Base-by-base conservation (phyloP, 1,284 basidiomycete genomes). In the Ustilago crameri region DNA sequence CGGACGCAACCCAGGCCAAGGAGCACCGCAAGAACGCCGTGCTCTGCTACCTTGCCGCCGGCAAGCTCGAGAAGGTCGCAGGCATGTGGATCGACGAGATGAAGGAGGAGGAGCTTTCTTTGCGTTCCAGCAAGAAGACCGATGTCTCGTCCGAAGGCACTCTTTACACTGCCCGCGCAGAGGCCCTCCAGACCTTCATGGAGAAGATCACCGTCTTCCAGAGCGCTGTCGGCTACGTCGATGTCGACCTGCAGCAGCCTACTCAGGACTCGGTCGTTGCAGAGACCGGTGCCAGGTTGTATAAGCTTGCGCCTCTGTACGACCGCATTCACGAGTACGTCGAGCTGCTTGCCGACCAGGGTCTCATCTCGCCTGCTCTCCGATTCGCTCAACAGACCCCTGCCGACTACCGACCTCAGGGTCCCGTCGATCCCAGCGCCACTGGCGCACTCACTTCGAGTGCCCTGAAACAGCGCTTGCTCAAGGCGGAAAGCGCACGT, bases 151-250 rank as follows among this genome's bases (percentile, higher is more conserved):
- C 58, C 40, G 50, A 65, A 23, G 75, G 76, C 17, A 77, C 57
- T 37, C 72, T 64, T 48, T 97, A 95, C 83, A 90, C 93, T 9
- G 90, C 91, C 0, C 94, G 95, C 78, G 93, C 91, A 0, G 88
- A 90, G 47, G 93, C 95, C 1, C 85, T 98, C 32, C 94, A 98
- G 84, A 91, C 91, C 0, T 95, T 98, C 85, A 89, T 98, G 80
- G 95, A 98, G 85, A 98, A 98, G 85, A 93, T 98, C 41, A 90
- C 93, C 1, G 90, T 96, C 40, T 98, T 98, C 88, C 90, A 92
- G 67, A 88, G 89, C 55, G 95, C 95, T 0, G 92, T 93, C 52
- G 88, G 88, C 37, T 98, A 97, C 84, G 87, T 89, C 67, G 95
- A 98, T 82, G 84, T 86, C 32, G 94, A 96, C 73, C 86, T 98